Evolutionary conservation across 78 protist genomes (phyloP), one percentile per base, ranked within the genome.

Genomic region (Pigoraptor vietnamica): DNA sequence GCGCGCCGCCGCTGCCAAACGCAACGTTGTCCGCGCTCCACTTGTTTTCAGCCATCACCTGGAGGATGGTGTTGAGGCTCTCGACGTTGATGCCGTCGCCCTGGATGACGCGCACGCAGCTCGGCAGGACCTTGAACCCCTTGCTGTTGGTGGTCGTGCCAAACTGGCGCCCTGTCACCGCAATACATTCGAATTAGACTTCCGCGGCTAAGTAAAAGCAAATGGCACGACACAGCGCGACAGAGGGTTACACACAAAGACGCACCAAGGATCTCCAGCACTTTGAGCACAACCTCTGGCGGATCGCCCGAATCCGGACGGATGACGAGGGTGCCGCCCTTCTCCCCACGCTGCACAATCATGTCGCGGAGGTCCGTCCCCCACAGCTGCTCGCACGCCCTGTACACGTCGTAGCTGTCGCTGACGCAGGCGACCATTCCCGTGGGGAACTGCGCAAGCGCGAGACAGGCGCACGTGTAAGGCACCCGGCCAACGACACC

Each of bases 291-390:
- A 0, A 86, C 33, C 39, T 10, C 32, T 10, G 79, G 37, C 21
- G 94, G 94, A 34, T 93, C 93, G 40, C 95, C 95, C 0, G 89
- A 48, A 89, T 93, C 95, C 21, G 95, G 95, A 0, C 95, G 91
- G 32, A 93, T 37, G 2, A 93, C 92, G 24, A 83, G 87, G 25
- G 87, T 34, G 23, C 24, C 6, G 25, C 38, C 38, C 35, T 1
- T 34, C 38, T 83, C 38, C 1, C 87, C 87, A 19, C 87, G 87
- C n/a, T 19, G 23, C 39, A 83, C 38, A 82, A 90, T 39, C 91
- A 40, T 35, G 19, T 81, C 92, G 90, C 67, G 81, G 37, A 93
- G 88, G 24, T 87, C 79, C 29, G 21, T 0, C 1, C 90, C 89
- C 88, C 87, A 91, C 29, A 90, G 1, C 32, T 90, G 36, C 79